A percentile compares a stretch with the other conserved stretches of the same genome.
These are phyloP conservation scores for Perkinsus chesapeaki DNA, from an alignment of 169 alveolate species.

Conservation along the genomic window DNA sequence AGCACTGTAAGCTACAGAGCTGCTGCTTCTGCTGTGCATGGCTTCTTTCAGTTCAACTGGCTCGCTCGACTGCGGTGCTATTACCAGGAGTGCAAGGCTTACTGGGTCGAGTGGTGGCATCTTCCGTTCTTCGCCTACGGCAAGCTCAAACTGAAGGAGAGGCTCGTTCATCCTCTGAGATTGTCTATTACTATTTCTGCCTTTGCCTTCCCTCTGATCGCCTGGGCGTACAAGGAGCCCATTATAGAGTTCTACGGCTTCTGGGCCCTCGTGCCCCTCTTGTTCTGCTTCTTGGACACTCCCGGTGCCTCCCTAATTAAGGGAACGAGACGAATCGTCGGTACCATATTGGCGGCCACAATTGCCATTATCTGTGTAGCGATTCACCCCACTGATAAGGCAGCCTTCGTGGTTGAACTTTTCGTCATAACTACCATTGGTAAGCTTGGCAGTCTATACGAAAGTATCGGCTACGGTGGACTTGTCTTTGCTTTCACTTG, in stretches of 20 bases:
- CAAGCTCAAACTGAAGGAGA: not conserved
- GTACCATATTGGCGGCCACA: not conserved
- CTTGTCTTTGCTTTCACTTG: not conserved
- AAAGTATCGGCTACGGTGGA: not conserved
- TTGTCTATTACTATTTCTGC: not conserved
- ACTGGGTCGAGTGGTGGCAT: not conserved
- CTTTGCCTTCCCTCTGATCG: not conserved
- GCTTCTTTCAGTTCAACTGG: not conserved
- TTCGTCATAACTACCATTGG: not conserved
- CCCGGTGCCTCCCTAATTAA: not conserved
- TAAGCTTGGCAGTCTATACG: not conserved
- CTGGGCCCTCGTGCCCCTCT: not conserved
- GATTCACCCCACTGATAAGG: not conserved
- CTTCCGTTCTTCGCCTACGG: not conserved
- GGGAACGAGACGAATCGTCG: not conserved
- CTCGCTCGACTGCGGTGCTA: not conserved
- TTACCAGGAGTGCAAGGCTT: not conserved
- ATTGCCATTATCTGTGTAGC: not conserved
- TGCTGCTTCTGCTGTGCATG: no score
- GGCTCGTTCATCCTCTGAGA: not conserved
- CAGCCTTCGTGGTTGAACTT: not conserved
- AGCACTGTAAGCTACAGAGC: not conserved
- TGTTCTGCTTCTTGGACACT: not conserved
- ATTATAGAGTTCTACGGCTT: not conserved
- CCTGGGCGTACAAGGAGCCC: not conserved